Conservation (phyloP, 2,329 filamentous ascomycete species). For the Claviceps spartinae region DNA sequence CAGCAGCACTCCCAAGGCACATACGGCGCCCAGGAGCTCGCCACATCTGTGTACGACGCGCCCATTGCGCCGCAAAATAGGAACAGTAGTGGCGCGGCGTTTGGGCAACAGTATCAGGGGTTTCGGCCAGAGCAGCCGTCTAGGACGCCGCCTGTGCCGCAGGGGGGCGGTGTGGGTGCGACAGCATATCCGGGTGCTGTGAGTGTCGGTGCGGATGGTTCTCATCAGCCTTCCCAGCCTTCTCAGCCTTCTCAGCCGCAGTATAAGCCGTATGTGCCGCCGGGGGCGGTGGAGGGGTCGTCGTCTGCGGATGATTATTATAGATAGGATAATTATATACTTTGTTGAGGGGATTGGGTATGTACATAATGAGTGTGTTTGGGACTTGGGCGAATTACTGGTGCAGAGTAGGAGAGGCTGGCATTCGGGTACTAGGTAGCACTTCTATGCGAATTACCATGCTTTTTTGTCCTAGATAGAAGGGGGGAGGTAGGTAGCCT, state of each 20-base stretch:
- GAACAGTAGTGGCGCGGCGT: constrained; percentile 11
- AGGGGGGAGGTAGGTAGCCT: too few species aligned
- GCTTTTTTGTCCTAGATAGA: too few species aligned
- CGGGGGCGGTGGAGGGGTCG: constrained; percentile 32
- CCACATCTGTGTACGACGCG: constrained; percentile 65
- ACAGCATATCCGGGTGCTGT: neutral
- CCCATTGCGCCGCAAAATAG: constrained; percentile 43
- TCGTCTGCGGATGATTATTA: constrained; percentile 45
- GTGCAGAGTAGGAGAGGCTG: too few species aligned
- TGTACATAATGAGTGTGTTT: neutral
- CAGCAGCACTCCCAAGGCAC: constrained; percentile 47
- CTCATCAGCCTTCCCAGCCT: constrained; percentile 7
- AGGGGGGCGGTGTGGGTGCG: neutral
- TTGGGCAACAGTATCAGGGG: constrained; percentile 25
- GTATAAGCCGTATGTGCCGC: constrained; percentile 49
- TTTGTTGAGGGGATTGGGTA: neutral
- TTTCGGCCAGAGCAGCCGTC: constrained; percentile 8
- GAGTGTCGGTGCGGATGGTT: neutral
- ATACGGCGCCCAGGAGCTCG: constrained; percentile 63
- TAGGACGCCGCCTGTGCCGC: neutral
- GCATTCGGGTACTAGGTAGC: too few species aligned
- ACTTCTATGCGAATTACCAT: too few species aligned
- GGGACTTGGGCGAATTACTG: too few species aligned
- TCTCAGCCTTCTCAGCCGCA: constrained; percentile 24
- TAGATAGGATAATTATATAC: constrained; percentile 20